Percentiles rank a stretch among this genome's conserved stretches.
phyloP scores from a whole-genome alignment of 208 protist genomes.

The Acanthamoeba sp. region DNA sequence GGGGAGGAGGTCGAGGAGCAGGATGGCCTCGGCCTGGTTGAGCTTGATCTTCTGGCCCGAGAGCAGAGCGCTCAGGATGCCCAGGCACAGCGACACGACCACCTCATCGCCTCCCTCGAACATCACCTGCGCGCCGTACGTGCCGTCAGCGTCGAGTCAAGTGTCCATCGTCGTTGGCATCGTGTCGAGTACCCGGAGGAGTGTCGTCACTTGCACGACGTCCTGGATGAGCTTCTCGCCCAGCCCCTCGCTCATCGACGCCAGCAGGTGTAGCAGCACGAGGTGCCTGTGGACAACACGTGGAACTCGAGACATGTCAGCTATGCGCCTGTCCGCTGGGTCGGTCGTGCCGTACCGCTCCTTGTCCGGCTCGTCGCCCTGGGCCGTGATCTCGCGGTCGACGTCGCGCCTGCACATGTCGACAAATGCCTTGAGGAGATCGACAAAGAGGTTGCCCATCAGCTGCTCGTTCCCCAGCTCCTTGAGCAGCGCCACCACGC shows the following conservation, averaged over 20 bases:
- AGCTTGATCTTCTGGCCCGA: conserved; percentile 29
- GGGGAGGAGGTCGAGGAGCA: conserved; percentile 52
- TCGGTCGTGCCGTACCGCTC: neutral
- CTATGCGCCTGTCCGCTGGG: neutral
- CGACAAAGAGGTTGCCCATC: conserved; percentile 60
- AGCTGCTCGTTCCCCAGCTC: conserved; percentile 44
- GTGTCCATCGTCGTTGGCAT: neutral
- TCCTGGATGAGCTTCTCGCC: conserved; percentile 52
- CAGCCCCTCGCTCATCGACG: conserved; percentile 6
- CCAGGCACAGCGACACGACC: conserved; percentile 28
- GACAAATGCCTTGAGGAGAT: conserved; percentile 26
- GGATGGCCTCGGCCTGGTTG: neutral
- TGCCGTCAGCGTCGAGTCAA: neutral
- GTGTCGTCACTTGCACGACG: conserved; percentile 57
- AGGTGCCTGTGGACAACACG: neutral
- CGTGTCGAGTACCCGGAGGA: neutral
- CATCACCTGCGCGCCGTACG: neutral
- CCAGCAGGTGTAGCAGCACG: conserved; percentile 7
- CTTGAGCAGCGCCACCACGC: conserved; percentile 46
- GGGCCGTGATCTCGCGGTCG: neutral
- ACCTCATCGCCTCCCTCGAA: conserved; percentile 45
- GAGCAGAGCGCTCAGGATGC: conserved; percentile 50
- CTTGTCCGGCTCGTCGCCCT: neutral
- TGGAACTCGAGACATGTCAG: neutral
- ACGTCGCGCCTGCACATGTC: neutral